Evolutionary conservation across 2,329 filamentous ascomycete genomes (phyloP).

Genomic region (Fusarium sublunatum): DNA sequence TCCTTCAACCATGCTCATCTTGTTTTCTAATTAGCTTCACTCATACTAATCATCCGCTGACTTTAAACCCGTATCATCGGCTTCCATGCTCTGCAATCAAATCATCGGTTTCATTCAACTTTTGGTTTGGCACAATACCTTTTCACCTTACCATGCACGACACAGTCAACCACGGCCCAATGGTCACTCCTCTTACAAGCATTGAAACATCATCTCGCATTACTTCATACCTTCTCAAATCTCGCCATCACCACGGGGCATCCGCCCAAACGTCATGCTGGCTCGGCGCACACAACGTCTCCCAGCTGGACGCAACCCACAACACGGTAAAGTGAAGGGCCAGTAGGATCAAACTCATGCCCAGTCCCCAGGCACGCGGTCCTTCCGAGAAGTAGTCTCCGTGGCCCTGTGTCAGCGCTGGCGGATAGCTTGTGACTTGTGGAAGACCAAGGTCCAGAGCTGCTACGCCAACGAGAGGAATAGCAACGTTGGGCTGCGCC

Average conservation of each 20-base stretch:
- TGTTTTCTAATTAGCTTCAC: background rate
- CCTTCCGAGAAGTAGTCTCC: conserved; percentile 29
- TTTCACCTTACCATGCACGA: background rate
- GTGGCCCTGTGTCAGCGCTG: conserved; percentile 19
- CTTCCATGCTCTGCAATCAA: background rate
- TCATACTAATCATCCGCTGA: background rate
- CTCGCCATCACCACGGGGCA: conserved; percentile 45
- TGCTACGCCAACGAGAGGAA: conserved; percentile 76
- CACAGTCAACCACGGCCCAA: background rate
- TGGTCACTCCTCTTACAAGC: background rate
- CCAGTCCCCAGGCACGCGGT: conserved; percentile 46
- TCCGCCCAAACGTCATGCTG: conserved; percentile 46
- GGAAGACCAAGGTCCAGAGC: conserved; percentile 70
- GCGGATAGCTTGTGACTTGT: conserved; percentile 21
- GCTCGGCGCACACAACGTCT: conserved; percentile 48
- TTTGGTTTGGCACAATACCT: background rate
- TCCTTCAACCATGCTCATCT: no score
- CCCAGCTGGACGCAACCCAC: conserved; percentile 51
- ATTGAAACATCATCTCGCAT: conserved; percentile 5
- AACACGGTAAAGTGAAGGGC: conserved; percentile 50
- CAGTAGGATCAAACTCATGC: conserved; percentile 49
- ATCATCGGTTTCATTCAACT: background rate
- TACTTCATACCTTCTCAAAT: background rate
- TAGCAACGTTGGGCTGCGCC: conserved; percentile 71
- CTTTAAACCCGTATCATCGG: background rate